A percentile compares a stretch with the other conserved stretches of the same genome.
Evolutionary conservation across 495 filamentous ascomycete genomes (phyloP).

Genomic region (Aspergillus incahuasiensis): DNA sequence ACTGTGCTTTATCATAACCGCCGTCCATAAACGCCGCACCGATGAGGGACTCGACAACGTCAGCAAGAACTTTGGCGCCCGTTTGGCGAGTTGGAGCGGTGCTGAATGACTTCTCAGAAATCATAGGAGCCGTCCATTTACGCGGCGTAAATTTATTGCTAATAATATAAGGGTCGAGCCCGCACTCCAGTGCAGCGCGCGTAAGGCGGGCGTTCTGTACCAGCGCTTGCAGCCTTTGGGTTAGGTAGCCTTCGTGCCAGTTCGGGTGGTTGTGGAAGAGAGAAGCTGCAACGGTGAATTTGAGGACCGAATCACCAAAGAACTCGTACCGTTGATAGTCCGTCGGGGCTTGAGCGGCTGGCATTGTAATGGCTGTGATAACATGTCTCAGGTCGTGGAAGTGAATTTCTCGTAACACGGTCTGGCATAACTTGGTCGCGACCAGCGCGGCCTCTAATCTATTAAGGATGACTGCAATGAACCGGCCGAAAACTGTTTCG

Average conservation of each 20-base stretch:
- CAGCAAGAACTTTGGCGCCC: conserved; percentile 79
- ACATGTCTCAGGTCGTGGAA: conserved; percentile 57
- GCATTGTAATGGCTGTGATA: conserved; percentile 67
- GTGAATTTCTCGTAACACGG: conserved; percentile 49
- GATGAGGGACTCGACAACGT: conserved; percentile 83
- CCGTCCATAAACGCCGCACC: conserved; percentile 74
- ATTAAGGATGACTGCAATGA: conserved; percentile 72
- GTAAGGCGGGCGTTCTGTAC: conserved; percentile 70
- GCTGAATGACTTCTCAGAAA: conserved; percentile 36
- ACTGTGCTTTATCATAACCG: conserved; percentile 54
- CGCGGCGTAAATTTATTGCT: conserved; percentile 58
- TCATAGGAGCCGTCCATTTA: conserved; percentile 67
- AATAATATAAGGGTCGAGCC: conserved; percentile 71
- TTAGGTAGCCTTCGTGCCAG: conserved; percentile 79
- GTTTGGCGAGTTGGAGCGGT: conserved; percentile 36
- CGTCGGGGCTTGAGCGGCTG: conserved; percentile 51
- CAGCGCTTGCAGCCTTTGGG: conserved; percentile 59
- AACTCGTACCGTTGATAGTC: conserved; percentile 91
- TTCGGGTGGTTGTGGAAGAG: conserved; percentile 59
- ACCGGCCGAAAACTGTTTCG: conserved; percentile 60
- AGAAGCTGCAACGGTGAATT: conserved; percentile 64
- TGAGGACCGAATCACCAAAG: conserved; percentile 83
- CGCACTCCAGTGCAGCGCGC: conserved; percentile 54
- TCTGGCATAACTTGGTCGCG: conserved; percentile 57
- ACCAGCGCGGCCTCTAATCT: conserved; percentile 62